Conservation (phyloP, 768 basidiomycete genomes). For the Boletales sp. region DNA sequence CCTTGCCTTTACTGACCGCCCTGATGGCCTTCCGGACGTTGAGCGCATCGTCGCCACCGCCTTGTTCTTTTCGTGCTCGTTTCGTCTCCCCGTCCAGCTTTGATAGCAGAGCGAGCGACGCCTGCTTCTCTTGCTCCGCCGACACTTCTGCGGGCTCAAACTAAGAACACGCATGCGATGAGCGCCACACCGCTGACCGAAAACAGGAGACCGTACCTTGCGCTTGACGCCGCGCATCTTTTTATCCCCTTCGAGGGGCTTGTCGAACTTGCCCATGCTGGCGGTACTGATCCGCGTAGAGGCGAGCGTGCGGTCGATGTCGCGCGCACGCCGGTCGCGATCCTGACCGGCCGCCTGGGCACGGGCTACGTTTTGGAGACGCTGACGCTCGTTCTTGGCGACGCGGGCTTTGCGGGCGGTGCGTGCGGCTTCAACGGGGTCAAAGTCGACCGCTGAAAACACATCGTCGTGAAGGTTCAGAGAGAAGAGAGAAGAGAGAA, state of each 20-base stretch:
- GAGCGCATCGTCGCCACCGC: slow-evolving; percentile 50
- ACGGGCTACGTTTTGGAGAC: slow-evolving; percentile 64
- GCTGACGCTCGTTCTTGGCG: slow-evolving; percentile 83
- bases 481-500: not conserved
- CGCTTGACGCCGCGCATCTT: slow-evolving; percentile 86
- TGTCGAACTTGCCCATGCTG: slow-evolving; percentile 94
- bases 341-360: slow-evolving; percentile 38
- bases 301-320: slow-evolving; percentile 75
- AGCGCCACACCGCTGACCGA: no score
- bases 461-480: not conserved
- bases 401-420: slow-evolving; percentile 78
- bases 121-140: slow-evolving; percentile 61
- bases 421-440: slow-evolving; percentile 74
- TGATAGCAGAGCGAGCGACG: slow-evolving; percentile 71
- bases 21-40: slow-evolving; percentile 90
- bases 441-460: slow-evolving; percentile 52
- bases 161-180: slow-evolving; percentile 45
- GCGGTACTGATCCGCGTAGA: slow-evolving; percentile 83
- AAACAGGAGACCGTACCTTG: slow-evolving; percentile 54
- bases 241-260: slow-evolving; percentile 86
- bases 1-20: slow-evolving; percentile 65
- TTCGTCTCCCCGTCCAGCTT: slow-evolving; percentile 72
- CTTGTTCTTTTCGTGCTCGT: slow-evolving; percentile 43
- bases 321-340: slow-evolving; percentile 56
- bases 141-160: slow-evolving; percentile 82